Evolutionary conservation across 495 filamentous ascomycete genomes (phyloP).

Genomic region (Penicillium subrubescens): DNA sequence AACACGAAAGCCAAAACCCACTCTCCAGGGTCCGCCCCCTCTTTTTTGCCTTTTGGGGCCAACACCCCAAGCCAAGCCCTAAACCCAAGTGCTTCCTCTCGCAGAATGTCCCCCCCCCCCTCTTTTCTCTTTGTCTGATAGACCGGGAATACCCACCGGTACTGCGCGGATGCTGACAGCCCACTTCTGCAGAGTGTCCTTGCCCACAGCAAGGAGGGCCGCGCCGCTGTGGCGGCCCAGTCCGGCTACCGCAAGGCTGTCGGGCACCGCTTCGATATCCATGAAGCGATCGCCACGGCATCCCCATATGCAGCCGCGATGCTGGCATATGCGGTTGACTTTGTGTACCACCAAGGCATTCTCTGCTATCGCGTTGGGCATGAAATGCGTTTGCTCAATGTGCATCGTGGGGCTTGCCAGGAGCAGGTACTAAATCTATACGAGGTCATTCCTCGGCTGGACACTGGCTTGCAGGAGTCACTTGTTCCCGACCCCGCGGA

Average conservation of each 20-base stretch:
- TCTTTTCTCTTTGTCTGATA: not conserved
- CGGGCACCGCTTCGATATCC: slow-evolving; percentile 59
- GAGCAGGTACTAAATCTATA: slow-evolving; percentile 64
- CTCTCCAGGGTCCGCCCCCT: not conserved
- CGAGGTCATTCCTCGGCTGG: slow-evolving; percentile 42
- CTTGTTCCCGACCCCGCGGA: slow-evolving; percentile 32
- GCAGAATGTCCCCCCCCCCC: not conserved
- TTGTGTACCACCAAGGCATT: slow-evolving; percentile 63
- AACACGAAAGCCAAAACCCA: not conserved
- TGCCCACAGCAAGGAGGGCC: slow-evolving; percentile 59
- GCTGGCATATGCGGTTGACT: slow-evolving; percentile 61
- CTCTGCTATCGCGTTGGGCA: slow-evolving; percentile 61
- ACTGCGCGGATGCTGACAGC: not conserved
- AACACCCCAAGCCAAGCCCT: not conserved
- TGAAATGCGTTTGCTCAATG: slow-evolving; percentile 64
- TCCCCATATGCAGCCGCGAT: slow-evolving; percentile 62
- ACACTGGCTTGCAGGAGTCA: slow-evolving; percentile 18
- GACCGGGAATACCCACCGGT: not conserved
- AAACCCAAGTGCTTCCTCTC: not conserved
- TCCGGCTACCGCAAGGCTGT: slow-evolving; percentile 58
- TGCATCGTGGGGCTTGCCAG: slow-evolving; percentile 50
- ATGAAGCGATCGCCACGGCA: slow-evolving; percentile 62
- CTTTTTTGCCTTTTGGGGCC: not conserved
- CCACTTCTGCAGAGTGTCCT: slow-evolving; percentile 49
- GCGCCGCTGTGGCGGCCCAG: slow-evolving; percentile 45